Conservation (phyloP, 176 grass and related monocot species). For the Hyparrhenia diplandra region DNA sequence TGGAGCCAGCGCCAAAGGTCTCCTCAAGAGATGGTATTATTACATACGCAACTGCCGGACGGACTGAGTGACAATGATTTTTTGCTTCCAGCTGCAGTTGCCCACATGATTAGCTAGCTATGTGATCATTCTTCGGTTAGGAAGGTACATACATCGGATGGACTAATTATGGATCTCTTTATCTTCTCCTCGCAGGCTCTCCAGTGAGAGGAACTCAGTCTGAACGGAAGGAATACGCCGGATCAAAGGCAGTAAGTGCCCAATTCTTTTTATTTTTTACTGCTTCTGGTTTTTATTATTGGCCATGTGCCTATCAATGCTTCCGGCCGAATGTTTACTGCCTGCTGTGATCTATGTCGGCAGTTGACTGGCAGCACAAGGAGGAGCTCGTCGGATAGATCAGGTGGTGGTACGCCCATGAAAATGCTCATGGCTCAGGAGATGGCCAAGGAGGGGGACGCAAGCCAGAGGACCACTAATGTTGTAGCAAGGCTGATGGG, state of each 20-base stretch:
- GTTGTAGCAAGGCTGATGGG: conserved; percentile 95
- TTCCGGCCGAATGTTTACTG: neutral
- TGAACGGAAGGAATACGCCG: conserved; percentile 44
- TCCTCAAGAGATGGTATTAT: conserved; percentile 43
- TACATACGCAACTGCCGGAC: conserved; percentile 1
- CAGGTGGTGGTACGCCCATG: conserved; percentile 63
- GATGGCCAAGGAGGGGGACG: conserved; percentile 77
- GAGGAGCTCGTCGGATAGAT: conserved; percentile 48
- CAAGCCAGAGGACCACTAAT: conserved; percentile 55
- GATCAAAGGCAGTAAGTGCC: conserved; percentile 31
- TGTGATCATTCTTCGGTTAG: conserved; percentile 20
- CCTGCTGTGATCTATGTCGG: conserved; percentile 23
- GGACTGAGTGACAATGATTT: neutral
- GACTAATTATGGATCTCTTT: conserved; percentile 35
- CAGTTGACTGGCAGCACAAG: conserved; percentile 21
- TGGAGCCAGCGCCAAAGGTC: conserved; percentile 42
- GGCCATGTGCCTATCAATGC: neutral
- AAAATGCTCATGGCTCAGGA: conserved; percentile 84
- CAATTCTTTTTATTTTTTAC: neutral
- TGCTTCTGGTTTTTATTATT: neutral
- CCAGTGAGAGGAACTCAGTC: conserved; percentile 45
- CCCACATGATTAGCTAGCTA: conserved; percentile 29
- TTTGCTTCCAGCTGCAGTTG: conserved; percentile 22
- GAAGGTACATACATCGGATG: neutral
- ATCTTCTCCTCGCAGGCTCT: conserved; percentile 49